These are phyloP conservation scores for Nitzschia sp. DNA, from an alignment of 108 stramenopile genomes.

Conservation along the genomic window DNA sequence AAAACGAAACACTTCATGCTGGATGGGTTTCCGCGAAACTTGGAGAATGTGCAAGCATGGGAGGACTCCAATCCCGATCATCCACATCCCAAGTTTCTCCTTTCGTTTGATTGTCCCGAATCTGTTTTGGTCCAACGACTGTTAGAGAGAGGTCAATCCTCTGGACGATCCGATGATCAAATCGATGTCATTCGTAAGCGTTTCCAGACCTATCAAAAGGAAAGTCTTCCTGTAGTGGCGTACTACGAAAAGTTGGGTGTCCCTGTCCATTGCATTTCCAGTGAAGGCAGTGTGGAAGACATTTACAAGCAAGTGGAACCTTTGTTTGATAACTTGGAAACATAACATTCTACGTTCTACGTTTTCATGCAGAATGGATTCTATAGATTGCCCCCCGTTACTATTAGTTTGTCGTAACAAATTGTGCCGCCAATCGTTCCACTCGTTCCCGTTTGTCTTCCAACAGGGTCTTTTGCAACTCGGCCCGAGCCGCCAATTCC, in stretches of 20 bases:
- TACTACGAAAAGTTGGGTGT: not conserved
- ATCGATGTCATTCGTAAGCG: slow-evolving; percentile 77
- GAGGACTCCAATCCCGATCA: slow-evolving; percentile 52
- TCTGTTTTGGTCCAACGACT: slow-evolving; percentile 77
- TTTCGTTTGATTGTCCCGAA: slow-evolving; percentile 92
- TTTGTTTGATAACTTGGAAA: too few species aligned
- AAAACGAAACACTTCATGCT: slow-evolving; percentile 79
- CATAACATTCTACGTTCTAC: not conserved
- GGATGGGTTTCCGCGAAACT: slow-evolving; percentile 98
- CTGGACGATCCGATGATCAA: slow-evolving; percentile 95
- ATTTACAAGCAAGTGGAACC: too few species aligned
- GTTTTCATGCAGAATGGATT: not conserved
- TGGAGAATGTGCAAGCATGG: slow-evolving; percentile 91
- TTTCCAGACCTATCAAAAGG: slow-evolving; percentile 75
- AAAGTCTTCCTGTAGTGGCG: slow-evolving; percentile 79
- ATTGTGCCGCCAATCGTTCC: slow-evolving; percentile 20
- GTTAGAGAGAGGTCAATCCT: slow-evolving; percentile 73
- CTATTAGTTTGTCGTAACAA: slow-evolving; percentile 8
- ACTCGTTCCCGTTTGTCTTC: slow-evolving; percentile 30
- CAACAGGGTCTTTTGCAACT: slow-evolving; percentile 46
- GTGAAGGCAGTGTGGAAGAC: not conserved
- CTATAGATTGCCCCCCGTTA: not conserved
- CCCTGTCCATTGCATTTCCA: not conserved
- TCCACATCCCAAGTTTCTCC: slow-evolving; percentile 58
- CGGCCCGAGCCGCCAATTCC: slow-evolving; percentile 64